phyloP scores from a whole-genome alignment of 768 basidiomycete genomes.

The Podaxis sp. region DNA sequence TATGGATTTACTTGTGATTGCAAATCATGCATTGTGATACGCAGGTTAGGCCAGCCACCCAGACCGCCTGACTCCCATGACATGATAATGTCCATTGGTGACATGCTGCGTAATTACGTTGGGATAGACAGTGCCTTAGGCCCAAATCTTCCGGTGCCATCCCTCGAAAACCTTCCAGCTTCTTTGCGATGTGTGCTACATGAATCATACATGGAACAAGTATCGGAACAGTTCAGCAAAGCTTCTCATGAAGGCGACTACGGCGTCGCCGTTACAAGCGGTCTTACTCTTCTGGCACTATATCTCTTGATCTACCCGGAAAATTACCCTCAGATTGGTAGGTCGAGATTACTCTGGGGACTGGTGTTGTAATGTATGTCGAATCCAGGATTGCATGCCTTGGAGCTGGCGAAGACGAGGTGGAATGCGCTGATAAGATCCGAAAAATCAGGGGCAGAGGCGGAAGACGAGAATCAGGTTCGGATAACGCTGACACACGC shows the following conservation, averaged over 20 bases:
- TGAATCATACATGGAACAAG: slow-evolving; percentile 50
- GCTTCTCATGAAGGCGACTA: slow-evolving; percentile 67
- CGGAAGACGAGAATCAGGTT: slow-evolving; percentile 23
- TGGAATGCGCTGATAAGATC: slow-evolving; percentile 59
- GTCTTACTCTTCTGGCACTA: slow-evolving; percentile 56
- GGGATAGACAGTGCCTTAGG: slow-evolving; percentile 22
- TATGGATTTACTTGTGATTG: slow-evolving; percentile 72
- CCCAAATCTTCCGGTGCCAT: slow-evolving; percentile 24
- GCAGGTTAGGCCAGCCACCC: slow-evolving; percentile 31
- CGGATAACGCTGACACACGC: slow-evolving; percentile 37
- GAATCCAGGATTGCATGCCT: slow-evolving; percentile 62
- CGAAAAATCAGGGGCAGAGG: slow-evolving; percentile 16
- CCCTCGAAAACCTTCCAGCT: slow-evolving; percentile 34
- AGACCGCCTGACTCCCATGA: slow-evolving; percentile 30
- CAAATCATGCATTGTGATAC: slow-evolving; percentile 46
- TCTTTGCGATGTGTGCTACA: slow-evolving; percentile 41
- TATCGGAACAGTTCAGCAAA: slow-evolving; percentile 63
- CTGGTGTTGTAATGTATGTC: background rate
- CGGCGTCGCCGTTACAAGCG: slow-evolving; percentile 45
- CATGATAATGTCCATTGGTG: slow-evolving; percentile 26
- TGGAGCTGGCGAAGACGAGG: slow-evolving; percentile 72
- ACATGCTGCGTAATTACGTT: slow-evolving; percentile 33
- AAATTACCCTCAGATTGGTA: slow-evolving; percentile 82
- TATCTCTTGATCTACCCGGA: slow-evolving; percentile 69
- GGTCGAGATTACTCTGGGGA: slow-evolving; percentile 15